Evolutionary conservation across 2,329 filamentous ascomycete genomes (phyloP).

Genomic region (Lecanicillium sp.): DNA sequence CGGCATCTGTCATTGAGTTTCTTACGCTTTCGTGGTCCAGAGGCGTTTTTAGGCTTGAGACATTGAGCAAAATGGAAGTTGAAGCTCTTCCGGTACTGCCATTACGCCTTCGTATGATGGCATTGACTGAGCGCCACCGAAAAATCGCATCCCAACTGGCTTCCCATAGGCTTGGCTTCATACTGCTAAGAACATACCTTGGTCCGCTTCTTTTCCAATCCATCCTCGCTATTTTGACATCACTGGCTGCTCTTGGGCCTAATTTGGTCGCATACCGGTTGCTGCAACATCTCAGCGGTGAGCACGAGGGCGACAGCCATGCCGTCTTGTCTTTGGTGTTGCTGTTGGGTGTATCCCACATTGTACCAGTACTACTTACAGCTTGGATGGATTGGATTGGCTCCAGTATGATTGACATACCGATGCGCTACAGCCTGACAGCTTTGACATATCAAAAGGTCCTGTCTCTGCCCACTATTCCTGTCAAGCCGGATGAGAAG

Average conservation of each 20-base stretch:
- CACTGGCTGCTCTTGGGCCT: not conserved
- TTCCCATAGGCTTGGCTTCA: not conserved
- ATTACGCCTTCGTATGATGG: not conserved
- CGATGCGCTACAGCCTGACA: not conserved
- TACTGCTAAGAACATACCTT: not conserved
- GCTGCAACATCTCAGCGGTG: slow-evolving; percentile 1
- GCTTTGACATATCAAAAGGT: slow-evolving; percentile 2
- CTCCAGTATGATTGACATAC: slow-evolving; percentile 2
- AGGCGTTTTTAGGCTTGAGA: not conserved
- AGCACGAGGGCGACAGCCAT: not conserved
- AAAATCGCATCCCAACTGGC: not conserved
- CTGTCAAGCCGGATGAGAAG: not conserved
- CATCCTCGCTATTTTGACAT: not conserved
- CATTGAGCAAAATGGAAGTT: not conserved
- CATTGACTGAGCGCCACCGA: not conserved
- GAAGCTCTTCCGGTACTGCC: not conserved
- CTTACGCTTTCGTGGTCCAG: not conserved
- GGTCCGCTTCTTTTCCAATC: not conserved
- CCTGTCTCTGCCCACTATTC: not conserved
- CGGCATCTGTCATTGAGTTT: not conserved
- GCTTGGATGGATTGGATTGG: slow-evolving; percentile 2
- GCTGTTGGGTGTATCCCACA: not conserved
- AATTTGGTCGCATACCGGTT: not conserved
- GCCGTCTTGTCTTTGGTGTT: not conserved
- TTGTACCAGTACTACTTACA: not conserved